Evolutionary conservation across 1,284 basidiomycete genomes (phyloP), one percentile per base, ranked within the genome.

Genomic region (Cutaneotrichosporon dermatis): DNA sequence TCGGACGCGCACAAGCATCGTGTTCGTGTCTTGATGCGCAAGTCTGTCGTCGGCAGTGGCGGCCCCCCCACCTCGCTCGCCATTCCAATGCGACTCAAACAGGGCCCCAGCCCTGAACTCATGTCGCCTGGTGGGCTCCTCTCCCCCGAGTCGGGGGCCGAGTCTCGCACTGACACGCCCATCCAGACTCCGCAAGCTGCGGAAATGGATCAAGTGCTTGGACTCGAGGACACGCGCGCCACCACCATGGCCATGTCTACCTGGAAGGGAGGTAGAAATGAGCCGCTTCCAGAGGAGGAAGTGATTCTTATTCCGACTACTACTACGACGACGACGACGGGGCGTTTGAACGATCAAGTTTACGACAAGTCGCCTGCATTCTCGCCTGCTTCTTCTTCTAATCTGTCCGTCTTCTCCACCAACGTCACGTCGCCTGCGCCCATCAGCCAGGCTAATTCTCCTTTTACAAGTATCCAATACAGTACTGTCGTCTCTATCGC

Each of bases 381-480:
- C 25, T 25, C 25, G 25, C 25, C 25, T 25, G 25, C 25, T 25
- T 25, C 25, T 25, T 25, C 25, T 25, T 25, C 25, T 25, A 25
- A 25, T 25, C 25, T 25, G 25, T 3, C 25, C 25, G 25, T 25
- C 25, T 25, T 25, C 25, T 25, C 25, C 3, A 25, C 25, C 25
- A 25, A 25, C 25, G 25, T 25, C 25, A 49, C 46, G 34, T 49
- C 46, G 33, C 46, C 46, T 49, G 46, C 46, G 39, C 50, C 50
- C 50, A 51, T 51, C 37, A 51, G 50, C 50, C 50, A 51, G 50
- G 37, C 50, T 6, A 51, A 13, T 51, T 51, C 50, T 51, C 50
- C 50, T 40, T 16, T 13, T 33, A 51, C 39, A 41, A 16, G 2
- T 7, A 39, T 51, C 16, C 50, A 33, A 33, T 51, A 25, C 50